Evolutionary conservation across 371 early-diverging fungal species (phyloP).

Genomic region (Mucor plumbeus): DNA sequence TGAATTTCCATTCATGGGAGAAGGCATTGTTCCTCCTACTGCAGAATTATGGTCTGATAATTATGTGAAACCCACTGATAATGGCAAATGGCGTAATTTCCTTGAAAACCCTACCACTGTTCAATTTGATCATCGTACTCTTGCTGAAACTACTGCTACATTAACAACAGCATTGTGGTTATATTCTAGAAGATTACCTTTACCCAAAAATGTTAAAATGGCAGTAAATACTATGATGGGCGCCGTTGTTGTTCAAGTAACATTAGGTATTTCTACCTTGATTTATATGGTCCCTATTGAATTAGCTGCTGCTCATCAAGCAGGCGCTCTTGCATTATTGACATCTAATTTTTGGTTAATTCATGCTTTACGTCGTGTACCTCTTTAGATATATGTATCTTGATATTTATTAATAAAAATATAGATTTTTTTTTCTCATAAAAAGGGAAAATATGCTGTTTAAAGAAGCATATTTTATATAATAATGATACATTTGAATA

Average conservation of each 20-base stretch:
- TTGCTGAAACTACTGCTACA: constrained; percentile 87
- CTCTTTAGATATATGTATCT: constrained; percentile 28
- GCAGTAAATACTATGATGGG: constrained; percentile 79
- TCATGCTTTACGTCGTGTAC: constrained; percentile 76
- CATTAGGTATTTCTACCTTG: constrained; percentile 90
- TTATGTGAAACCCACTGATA: constrained; percentile 61
- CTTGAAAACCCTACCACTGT: constrained; percentile 94
- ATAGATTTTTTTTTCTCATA: no score
- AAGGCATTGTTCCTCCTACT: constrained; percentile 71
- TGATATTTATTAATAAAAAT: not conserved
- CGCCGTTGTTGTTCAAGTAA: constrained; percentile 77
- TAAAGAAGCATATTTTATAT: not conserved
- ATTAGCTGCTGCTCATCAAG: constrained; percentile 95
- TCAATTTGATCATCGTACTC: constrained; percentile 91
- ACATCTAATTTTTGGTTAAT: constrained; percentile 82
- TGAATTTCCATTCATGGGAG: constrained; percentile 94
- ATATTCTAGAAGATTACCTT: constrained; percentile 69
- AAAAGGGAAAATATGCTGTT: no score
- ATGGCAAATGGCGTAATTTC: constrained; percentile 80
- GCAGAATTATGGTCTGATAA: constrained; percentile 71
- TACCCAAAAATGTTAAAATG: constrained; percentile 72
- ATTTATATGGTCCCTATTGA: constrained; percentile 93
- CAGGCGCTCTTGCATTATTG: constrained; percentile 89
- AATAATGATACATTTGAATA: not conserved
- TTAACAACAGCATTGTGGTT: constrained; percentile 75